Evolutionary conservation across 2,329 filamentous ascomycete genomes (phyloP).

Genomic region (Xylariaceae sp.): DNA sequence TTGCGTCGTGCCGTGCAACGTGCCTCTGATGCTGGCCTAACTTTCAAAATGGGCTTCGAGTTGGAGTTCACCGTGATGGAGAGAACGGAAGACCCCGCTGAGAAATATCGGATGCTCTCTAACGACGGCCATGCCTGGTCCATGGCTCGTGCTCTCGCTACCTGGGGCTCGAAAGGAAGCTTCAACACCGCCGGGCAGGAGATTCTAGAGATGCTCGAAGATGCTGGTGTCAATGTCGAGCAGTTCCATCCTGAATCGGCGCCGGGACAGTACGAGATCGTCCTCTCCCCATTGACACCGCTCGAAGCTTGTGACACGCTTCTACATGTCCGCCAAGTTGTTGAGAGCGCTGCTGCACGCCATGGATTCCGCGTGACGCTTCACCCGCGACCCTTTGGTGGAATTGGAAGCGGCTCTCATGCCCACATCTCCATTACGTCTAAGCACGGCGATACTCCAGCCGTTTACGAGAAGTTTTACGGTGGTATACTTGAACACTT

Average conservation of each 20-base stretch:
- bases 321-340: conserved; percentile 64
- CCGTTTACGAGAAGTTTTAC: conserved; percentile 61
- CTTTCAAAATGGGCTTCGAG: conserved; percentile 70
- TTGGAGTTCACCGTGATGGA: conserved; percentile 71
- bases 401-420: conserved; percentile 62
- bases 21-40: conserved; percentile 48
- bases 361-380: conserved; percentile 64
- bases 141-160: conserved; percentile 57
- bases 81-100: conserved; percentile 33
- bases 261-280: conserved; percentile 71
- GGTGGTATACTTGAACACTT: conserved; percentile 65
- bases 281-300: conserved; percentile 58
- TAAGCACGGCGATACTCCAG: conserved; percentile 33
- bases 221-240: conserved; percentile 60
- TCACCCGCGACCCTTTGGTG: conserved; percentile 62
- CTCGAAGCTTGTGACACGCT: conserved; percentile 66
- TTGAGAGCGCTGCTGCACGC: conserved; percentile 57
- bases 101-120: conserved; percentile 41
- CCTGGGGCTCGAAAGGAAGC: conserved; percentile 38
- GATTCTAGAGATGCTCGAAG: conserved; percentile 55
- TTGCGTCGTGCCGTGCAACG: conserved; percentile 50
- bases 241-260: conserved; percentile 71
- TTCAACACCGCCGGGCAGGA: conserved; percentile 58
- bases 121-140: conserved; percentile 67
- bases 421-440: conserved; percentile 63